Conservation (phyloP, 345 rosid genomes). For the Rhizophora apiculata region DNA sequence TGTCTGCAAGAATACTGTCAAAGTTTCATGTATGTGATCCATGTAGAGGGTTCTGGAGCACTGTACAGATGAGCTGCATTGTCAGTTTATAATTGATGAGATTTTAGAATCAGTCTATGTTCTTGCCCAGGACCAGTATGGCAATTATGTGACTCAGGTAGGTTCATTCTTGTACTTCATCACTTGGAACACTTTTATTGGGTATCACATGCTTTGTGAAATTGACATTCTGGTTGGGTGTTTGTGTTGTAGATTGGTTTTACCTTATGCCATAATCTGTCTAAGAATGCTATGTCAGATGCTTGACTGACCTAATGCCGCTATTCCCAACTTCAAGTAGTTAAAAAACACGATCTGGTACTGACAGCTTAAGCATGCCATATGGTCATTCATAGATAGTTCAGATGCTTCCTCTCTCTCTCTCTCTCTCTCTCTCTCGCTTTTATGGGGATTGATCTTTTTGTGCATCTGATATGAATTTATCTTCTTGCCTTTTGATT, state of each 20-base stretch:
- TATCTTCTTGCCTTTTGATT: not conserved
- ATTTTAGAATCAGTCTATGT: constrained; percentile 69
- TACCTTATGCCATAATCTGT: too few species aligned
- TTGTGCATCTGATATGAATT: not conserved
- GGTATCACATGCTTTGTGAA: not conserved
- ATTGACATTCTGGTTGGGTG: not conserved
- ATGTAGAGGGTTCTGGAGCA: constrained; percentile 90
- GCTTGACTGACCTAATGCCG: not conserved
- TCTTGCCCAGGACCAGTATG: constrained; percentile 97
- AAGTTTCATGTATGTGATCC: constrained; percentile 20
- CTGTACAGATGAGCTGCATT: constrained; percentile 69
- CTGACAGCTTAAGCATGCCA: not conserved
- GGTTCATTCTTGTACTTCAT: not conserved
- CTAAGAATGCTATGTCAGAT: not conserved
- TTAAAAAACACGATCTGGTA: not conserved
- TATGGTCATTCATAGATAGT: not conserved
- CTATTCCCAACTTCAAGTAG: not conserved
- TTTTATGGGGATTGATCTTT: not conserved
- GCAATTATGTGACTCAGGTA: constrained; percentile 98
- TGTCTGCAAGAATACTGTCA: not conserved
- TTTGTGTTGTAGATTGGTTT: too few species aligned
- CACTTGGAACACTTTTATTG: not conserved
- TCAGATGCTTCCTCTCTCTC: too few species aligned
- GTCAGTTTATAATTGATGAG: constrained; percentile 81
- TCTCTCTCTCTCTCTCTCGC: not conserved